Evolutionary conservation across 1,139 yeast genomes (phyloP).

Genomic region (Lizanozyma gosingica): DNA sequence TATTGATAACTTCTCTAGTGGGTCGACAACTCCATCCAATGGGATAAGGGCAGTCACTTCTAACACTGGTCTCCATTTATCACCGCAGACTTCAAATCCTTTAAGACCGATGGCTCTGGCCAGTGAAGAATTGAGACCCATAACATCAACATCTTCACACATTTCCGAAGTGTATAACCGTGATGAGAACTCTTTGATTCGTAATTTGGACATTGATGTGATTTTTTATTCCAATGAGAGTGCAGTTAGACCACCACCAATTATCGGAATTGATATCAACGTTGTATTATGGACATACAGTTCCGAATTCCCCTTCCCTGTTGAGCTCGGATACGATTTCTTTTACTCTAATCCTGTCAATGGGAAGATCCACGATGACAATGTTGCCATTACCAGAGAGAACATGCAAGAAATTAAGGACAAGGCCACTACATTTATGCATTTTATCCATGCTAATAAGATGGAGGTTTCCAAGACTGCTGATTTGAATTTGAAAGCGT

Average conservation of each 20-base stretch:
- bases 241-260: constrained; percentile 22
- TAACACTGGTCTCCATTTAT: constrained; percentile 1
- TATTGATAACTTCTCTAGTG: constrained; percentile 3
- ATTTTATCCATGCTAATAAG: constrained; percentile 26
- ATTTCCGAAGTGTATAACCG: constrained; percentile 28
- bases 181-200: constrained; percentile 14
- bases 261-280: constrained; percentile 25
- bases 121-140: constrained; percentile 3
- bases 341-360: constrained; percentile 24
- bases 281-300: constrained; percentile 35
- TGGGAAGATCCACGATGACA: constrained; percentile 14
- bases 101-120: constrained; percentile 13
- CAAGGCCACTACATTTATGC: constrained; percentile 23
- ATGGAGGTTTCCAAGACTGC: constrained; percentile 25
- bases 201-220: constrained; percentile 19
- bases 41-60: constrained; percentile 1
- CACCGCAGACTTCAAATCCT: constrained; percentile 6
- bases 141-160: constrained; percentile 4
- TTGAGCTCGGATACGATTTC: constrained; percentile 33
- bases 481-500: constrained; percentile 29
- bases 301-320: constrained; percentile 36
- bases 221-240: constrained; percentile 16
- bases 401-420: constrained; percentile 32
- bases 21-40: constrained; percentile 2
- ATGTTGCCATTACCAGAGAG: constrained; percentile 23